Conservation (phyloP, 164 flowering plant genomes). For the Aristolochia contorta region DNA sequence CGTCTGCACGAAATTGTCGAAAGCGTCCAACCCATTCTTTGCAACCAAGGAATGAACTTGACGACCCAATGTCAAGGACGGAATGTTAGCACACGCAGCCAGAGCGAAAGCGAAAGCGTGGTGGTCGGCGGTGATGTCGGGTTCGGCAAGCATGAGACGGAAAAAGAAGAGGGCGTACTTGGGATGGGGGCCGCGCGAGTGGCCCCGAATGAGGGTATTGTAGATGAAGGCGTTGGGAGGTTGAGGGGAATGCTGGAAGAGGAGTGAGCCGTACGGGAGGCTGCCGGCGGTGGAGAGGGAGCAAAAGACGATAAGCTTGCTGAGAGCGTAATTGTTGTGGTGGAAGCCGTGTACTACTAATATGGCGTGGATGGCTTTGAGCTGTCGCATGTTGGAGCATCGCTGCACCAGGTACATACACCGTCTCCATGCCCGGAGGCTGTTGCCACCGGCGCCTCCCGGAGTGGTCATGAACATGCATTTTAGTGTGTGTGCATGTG, state of each 20-base stretch:
- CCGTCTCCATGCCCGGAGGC: slow-evolving; percentile 6
- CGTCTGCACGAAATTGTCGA: slow-evolving; percentile 24
- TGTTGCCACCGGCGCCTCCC: slow-evolving; percentile 4
- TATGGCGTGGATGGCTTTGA: slow-evolving; percentile 26
- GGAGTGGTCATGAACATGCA: neutral
- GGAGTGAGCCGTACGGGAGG: slow-evolving; percentile 25
- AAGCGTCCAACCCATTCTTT: slow-evolving; percentile 19
- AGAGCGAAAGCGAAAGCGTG: slow-evolving; percentile 32
- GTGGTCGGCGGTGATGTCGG: slow-evolving; percentile 12
- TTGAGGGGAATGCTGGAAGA: slow-evolving; percentile 21
- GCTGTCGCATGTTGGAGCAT: slow-evolving; percentile 24
- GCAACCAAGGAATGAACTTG: slow-evolving; percentile 24
- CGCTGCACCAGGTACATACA: slow-evolving; percentile 19
- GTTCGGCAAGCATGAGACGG: slow-evolving; percentile 19
- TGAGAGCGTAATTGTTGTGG: slow-evolving; percentile 23
- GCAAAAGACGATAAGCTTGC: slow-evolving; percentile 28
- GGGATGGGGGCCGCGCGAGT: slow-evolving; percentile 23
- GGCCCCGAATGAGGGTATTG: slow-evolving; percentile 36
- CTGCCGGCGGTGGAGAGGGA: slow-evolving; percentile 21
- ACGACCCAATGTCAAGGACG: slow-evolving; percentile 11
- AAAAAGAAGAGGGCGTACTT: slow-evolving; percentile 19
- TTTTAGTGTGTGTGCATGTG: too few relatives aligned
- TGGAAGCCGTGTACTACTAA: slow-evolving; percentile 26
- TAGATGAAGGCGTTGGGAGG: slow-evolving; percentile 26
- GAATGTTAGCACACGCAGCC: slow-evolving; percentile 22